A percentile compares a stretch with the other conserved stretches of the same genome.
These are phyloP conservation scores for Coemansia sp. DNA, from an alignment of 192 early-diverging fungal genomes.

Conservation along the genomic window DNA sequence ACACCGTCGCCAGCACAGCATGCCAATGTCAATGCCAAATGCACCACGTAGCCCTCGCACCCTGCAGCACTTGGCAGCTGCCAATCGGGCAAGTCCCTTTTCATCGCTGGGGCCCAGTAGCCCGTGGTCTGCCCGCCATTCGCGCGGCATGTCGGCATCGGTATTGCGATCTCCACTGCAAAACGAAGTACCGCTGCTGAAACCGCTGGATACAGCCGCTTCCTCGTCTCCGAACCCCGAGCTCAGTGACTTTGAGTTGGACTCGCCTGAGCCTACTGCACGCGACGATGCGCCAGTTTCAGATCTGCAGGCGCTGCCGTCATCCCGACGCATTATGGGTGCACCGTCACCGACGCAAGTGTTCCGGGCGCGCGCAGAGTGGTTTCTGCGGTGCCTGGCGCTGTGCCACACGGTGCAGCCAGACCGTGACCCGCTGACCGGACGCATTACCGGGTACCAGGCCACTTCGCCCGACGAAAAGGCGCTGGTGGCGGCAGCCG, in stretches of 20 bases:
- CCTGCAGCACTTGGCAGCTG: constrained; percentile 42
- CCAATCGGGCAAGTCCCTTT: constrained; percentile 20
- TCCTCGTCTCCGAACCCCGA: neutral
- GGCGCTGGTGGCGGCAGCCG: constrained; percentile 76
- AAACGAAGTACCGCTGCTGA: neutral
- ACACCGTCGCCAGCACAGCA: constrained; percentile 47
- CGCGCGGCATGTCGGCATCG: constrained; percentile 36
- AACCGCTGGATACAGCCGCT: neutral
- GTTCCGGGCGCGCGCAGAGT: constrained; percentile 52
- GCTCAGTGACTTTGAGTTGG: constrained; percentile 4
- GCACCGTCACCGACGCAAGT: constrained; percentile 37
- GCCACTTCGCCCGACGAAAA: constrained; percentile 83
- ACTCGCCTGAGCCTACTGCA: constrained; percentile 4
- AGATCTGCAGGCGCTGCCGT: constrained; percentile 36
- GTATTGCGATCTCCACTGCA: constrained; percentile 12
- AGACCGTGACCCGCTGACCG: constrained; percentile 61
- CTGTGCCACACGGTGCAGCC: constrained; percentile 83
- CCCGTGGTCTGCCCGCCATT: constrained; percentile 7
- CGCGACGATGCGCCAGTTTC: constrained; percentile 45
- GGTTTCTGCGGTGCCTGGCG: constrained; percentile 74
- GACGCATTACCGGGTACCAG: constrained; percentile 70
- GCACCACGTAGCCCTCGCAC: constrained; percentile 10
- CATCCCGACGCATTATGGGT: constrained; percentile 34
- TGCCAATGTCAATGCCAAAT: constrained; percentile 11
- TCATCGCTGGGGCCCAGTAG: neutral